Base-by-base conservation (phyloP, 2,329 filamentous ascomycete genomes). In the Atkinsonella texensis region DNA sequence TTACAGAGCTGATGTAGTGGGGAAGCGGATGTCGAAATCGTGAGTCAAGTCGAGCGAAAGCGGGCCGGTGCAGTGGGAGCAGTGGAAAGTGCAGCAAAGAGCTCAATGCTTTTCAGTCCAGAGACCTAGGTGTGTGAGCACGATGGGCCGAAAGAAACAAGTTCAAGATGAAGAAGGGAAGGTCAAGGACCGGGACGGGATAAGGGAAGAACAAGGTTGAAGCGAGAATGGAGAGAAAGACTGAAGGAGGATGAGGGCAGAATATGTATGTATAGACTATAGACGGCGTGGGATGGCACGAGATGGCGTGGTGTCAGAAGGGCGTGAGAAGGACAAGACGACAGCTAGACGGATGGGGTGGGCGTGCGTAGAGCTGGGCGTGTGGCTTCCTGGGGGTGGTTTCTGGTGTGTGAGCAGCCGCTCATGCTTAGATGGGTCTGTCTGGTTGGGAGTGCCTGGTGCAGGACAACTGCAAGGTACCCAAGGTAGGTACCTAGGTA, bases 11-110 rank as follows among this genome's bases (percentile, higher is more conserved):
- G 32, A 6, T 17, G 45, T 47, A 49, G 49, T 49, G 49, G 49
- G 45, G 40, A 8, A 35, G 50, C 46, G 28, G 50, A 54, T 47
- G 54, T 53, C 49, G 52, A 52, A 53, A 46, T 54, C 33, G 51
- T 57, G 57, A 59, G 53, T 58, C 53, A 55, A 57, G 48, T 39
- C 48, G 49, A 49, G 52, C 52, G 52, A 53, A 48, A 54, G 52
- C 50, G 54, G 55, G 54, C 53, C 53, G 49, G 52, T 40, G 38
- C 47, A 39, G 35, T 38, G 46, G 47, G 23, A 52, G 40, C 45
- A 50, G 45, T 43, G 51, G 46, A 53, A 49, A 44, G 35, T 40
- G 35, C 15, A 41, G 13, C 17, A 18, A 35, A 12, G 28, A 49
- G 38, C 8, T 31, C 17, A 32, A 31, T 45, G 42, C 8, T n/a